Base-by-base conservation (phyloP, 495 filamentous ascomycete genomes). In the Penicillium macrosclerotiorum region DNA sequence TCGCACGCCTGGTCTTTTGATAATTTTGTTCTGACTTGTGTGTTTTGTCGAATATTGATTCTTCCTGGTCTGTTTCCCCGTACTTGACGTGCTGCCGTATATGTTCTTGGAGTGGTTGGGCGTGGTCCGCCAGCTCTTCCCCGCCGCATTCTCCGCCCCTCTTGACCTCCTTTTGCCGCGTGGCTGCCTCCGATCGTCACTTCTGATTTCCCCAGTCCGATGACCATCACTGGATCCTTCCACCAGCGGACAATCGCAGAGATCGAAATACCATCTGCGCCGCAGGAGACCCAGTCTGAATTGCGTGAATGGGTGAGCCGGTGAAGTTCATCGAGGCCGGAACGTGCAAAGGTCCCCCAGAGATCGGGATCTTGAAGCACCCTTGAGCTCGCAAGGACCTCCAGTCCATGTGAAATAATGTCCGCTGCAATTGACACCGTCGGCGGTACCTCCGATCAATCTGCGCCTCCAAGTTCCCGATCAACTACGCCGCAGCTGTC, bases 371-470 rank as follows among this genome's bases (percentile, higher is more conserved):
- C n/a, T 25, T 34, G 25, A 24, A 50, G 17, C 44, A 45, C 32
- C 19, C 18, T 41, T 25, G 26, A 47, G 37, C 47, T 50, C 24
- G 34, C 25, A 44, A 42, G 49, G 32, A 35, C 39, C 37, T 37
- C 18, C 27, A 41, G 52, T 54, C 52, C 42, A 59, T 62, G 48
- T 52, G 52, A 59, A 60, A 64, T 54, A 44, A 66, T 66, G 63
- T 44, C 60, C 45, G 46, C 57, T 31, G 43, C 50, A 35, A 49
- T 47, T 52, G 55, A 51, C 45, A 51, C 52, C 22, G 29, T 45
- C 27, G 49, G 44, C 42, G 51, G 53, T 49, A 53, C 54, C 52
- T 42, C 49, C 36, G 52, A 51, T 14, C 42, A 37, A 18, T 34
- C 41, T 34, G 37, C 43, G 8, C 24, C 55, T 27, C 26, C 38